A percentile compares a stretch with the other conserved stretches of the same genome.
These are phyloP conservation scores for Collybiopsis luxurians DNA, from an alignment of 768 basidiomycete genomes.

Conservation along the genomic window DNA sequence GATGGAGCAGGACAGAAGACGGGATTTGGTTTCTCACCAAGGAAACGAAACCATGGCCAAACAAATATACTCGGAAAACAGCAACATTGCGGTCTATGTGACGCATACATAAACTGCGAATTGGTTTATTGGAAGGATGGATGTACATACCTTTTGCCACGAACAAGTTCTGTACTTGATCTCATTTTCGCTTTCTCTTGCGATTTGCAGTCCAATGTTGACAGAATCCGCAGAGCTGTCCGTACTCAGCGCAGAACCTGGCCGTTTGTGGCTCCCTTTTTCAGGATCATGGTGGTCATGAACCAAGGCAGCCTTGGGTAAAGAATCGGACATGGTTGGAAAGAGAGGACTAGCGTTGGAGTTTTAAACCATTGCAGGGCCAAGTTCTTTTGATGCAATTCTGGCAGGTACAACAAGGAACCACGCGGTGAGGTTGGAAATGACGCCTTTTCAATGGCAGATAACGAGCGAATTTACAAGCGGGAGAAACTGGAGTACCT, in stretches of 20 bases:
- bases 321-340: background rate
- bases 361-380: background rate
- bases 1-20: background rate
- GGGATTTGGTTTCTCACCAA: conserved; percentile 18
- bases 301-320: background rate
- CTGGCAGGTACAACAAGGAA: too few relatives aligned
- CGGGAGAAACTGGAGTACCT: background rate
- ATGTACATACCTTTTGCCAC: conserved; percentile 45
- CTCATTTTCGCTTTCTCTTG: conserved; percentile 25
- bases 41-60: conserved; percentile 39
- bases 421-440: too few relatives aligned
- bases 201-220: conserved; percentile 16
- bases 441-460: background rate
- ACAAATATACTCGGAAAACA: conserved; percentile 48
- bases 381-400: background rate
- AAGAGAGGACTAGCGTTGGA: background rate
- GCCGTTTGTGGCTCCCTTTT: background rate
- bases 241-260: background rate
- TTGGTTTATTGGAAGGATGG: background rate
- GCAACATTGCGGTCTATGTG: conserved; percentile 35
- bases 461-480: conserved; percentile 1
- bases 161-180: conserved; percentile 41
- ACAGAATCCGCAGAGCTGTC: background rate
- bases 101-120: background rate
- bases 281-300: too few relatives aligned